phyloP scores from a whole-genome alignment of 768 basidiomycete genomes.

The Pleurotus tuoliensis region DNA sequence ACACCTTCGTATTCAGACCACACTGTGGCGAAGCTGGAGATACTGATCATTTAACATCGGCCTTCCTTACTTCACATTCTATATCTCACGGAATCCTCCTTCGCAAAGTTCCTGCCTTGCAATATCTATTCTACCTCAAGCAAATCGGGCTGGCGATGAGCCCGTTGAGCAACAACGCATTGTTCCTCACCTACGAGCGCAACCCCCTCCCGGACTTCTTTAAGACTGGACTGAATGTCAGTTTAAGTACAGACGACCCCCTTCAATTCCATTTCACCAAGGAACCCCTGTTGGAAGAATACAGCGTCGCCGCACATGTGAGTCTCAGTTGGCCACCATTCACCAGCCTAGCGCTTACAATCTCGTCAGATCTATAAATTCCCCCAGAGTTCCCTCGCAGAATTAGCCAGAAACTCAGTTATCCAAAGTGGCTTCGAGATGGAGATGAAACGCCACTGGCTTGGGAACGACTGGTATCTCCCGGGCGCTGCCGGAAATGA shows the following conservation, averaged over 20 bases:
- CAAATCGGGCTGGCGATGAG: slow-evolving; percentile 99
- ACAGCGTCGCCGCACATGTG: slow-evolving; percentile 96
- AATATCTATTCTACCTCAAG: slow-evolving; percentile 96
- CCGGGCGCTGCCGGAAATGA: slow-evolving; percentile 93
- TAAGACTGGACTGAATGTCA: slow-evolving; percentile 92
- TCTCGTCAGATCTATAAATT: slow-evolving; percentile 86
- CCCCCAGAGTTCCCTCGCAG: slow-evolving; percentile 90
- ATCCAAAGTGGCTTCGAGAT: slow-evolving; percentile 98
- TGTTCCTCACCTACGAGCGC: slow-evolving; percentile 94
- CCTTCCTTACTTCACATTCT: slow-evolving; percentile 94
- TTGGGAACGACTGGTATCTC: slow-evolving; percentile 91
- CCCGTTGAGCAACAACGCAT: slow-evolving; percentile 94
- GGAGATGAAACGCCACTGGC: slow-evolving; percentile 94
- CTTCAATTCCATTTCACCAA: slow-evolving; percentile 99
- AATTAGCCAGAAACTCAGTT: slow-evolving; percentile 97
- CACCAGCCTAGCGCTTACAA: neutral
- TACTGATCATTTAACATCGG: slow-evolving; percentile 93
- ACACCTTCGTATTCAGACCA: slow-evolving; percentile 94
- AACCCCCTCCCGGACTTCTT: slow-evolving; percentile 98
- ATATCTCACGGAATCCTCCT: slow-evolving; percentile 99
- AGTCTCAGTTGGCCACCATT: slow-evolving; percentile 18
- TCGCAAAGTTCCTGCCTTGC: slow-evolving; percentile 94
- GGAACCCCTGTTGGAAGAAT: slow-evolving; percentile 96
- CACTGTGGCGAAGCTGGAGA: slow-evolving; percentile 99
- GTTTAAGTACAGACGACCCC: slow-evolving; percentile 93